A percentile compares a stretch with the other conserved stretches of the same genome.
These are phyloP conservation scores for Aspergillus panamensis DNA, from an alignment of 495 filamentous ascomycete species.

Conservation along the genomic window DNA sequence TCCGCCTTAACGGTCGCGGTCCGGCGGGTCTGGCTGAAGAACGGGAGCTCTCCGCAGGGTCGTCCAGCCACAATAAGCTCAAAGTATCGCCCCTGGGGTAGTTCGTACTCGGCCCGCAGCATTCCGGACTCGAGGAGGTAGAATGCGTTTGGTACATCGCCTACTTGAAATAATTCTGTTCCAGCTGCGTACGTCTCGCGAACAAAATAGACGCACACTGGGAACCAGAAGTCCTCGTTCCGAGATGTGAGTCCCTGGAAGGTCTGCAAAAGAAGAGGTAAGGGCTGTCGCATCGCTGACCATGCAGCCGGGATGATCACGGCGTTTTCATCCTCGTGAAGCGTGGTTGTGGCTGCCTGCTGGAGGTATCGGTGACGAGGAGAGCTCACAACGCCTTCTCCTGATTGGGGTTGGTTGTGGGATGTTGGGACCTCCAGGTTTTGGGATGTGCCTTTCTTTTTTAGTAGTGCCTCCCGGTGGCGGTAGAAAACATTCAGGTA, in stretches of 20 bases:
- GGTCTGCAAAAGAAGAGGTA: conserved; percentile 86
- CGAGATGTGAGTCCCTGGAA: conserved; percentile 75
- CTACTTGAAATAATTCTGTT: conserved; percentile 69
- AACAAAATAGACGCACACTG: conserved; percentile 65
- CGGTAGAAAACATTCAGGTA: conserved; percentile 81
- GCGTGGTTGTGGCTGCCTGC: conserved; percentile 68
- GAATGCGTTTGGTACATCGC: conserved; percentile 70
- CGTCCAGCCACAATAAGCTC: conserved; percentile 93
- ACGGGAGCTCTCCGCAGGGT: conserved; percentile 92
- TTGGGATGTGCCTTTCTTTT: conserved; percentile 21
- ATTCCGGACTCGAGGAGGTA: conserved; percentile 91
- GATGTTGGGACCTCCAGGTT: conserved; percentile 52
- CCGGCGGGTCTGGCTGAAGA: conserved; percentile 84
- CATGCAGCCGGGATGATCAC: conserved; percentile 54
- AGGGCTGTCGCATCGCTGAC: conserved; percentile 80
- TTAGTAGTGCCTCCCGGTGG: conserved; percentile 41
- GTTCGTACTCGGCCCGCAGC: conserved; percentile 80
- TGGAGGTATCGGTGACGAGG: conserved; percentile 76
- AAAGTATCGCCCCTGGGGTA: conserved; percentile 82
- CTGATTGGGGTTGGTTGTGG: conserved; percentile 20
- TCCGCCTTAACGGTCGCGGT: conserved; percentile 85
- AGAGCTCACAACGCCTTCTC: conserved; percentile 61
- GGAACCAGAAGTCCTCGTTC: conserved; percentile 94
- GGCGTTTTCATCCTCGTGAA: conserved; percentile 55
- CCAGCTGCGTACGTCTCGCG: conserved; percentile 63